Evolutionary conservation across 2,329 filamentous ascomycete genomes (phyloP), one percentile per base, ranked within the genome.

Genomic region (Tolypocladium tropicale): DNA sequence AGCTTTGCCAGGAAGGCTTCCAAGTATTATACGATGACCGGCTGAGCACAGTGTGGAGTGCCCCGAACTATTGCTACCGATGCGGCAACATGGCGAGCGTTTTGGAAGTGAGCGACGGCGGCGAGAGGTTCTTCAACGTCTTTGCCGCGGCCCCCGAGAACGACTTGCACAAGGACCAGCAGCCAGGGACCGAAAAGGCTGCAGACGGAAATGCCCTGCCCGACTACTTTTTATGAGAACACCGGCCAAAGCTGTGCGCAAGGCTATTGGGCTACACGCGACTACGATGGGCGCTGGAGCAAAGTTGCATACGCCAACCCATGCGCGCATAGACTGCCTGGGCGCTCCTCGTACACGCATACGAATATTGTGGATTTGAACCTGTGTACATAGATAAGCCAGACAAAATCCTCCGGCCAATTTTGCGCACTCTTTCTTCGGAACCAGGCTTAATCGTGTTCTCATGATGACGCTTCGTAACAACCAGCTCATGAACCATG

Each of bases 61-160:
- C 94, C 5, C 94, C 94, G 2, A 99, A 95, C 66, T 95, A 95
- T 74, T 95, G 90, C 73, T 96, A 96, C 71, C 81, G 92, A 37
- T 99, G 94, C 73, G 94, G 94, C 51, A 99, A 99, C 70, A 86
- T 97, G 82, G 94, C 94, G 10, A 96, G 91, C 71, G 94, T 99
- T 50, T 80, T 99, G 39, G 94, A 99, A 74, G 94, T 99, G 57
- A 93, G 90, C 70, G 91, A 96, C 68, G 87, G 86, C 0, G 93
- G 94, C 39, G 91, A 96, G 72, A 80, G 93, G 57, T 96, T 90
- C 72, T 99, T 97, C 78, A 99, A 99, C 69, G 92, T 97, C 28
- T 99, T 99, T 70, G 90, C 95, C 56, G 94, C 94, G 4, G 93
- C 94, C 32, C 94, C 94, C 2, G 94, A 99, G 72, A 96, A 99